Conservation (phyloP, 257 asterid genomes). For the Paraleonurus japonicus region DNA sequence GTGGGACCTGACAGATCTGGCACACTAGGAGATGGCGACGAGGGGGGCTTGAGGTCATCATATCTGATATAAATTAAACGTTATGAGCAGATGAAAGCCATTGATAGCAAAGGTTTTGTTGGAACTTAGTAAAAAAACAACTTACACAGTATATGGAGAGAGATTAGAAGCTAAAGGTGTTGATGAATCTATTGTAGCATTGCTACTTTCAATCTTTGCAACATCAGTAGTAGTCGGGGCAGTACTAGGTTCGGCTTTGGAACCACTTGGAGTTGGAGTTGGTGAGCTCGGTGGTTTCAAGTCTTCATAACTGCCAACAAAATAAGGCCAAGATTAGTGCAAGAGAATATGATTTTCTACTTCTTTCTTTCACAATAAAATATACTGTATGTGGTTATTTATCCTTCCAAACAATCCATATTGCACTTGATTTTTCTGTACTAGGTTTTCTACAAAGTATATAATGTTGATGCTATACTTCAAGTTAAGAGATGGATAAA, state of each 20-base stretch:
- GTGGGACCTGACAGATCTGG: conserved; percentile 31
- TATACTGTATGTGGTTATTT: background rate
- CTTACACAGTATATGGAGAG: conserved; percentile 51
- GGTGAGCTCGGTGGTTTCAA: conserved; percentile 70
- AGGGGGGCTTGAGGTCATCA: conserved; percentile 53
- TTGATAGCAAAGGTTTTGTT: background rate
- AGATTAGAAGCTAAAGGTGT: conserved; percentile 23
- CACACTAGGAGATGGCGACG: conserved; percentile 52
- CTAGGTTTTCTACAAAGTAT: background rate
- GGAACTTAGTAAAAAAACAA: conserved; percentile 12
- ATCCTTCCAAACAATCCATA: background rate
- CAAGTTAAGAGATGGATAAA: background rate
- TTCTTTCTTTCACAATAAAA: too few relatives aligned
- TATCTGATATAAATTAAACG: conserved; percentile 34
- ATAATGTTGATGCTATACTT: background rate
- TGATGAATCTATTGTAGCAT: conserved; percentile 5
- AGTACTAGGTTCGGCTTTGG: conserved; percentile 30
- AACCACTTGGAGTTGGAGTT: conserved; percentile 51
- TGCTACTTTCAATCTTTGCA: conserved; percentile 24
- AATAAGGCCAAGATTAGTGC: conserved; percentile 1
- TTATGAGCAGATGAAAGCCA: background rate
- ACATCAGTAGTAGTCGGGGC: conserved; percentile 27
- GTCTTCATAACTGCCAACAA: conserved; percentile 52
- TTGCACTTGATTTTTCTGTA: background rate
- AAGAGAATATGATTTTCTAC: background rate